Base-by-base conservation (phyloP, 108 stramenopile species). In the Phaeodactylum tricornutum region DNA sequence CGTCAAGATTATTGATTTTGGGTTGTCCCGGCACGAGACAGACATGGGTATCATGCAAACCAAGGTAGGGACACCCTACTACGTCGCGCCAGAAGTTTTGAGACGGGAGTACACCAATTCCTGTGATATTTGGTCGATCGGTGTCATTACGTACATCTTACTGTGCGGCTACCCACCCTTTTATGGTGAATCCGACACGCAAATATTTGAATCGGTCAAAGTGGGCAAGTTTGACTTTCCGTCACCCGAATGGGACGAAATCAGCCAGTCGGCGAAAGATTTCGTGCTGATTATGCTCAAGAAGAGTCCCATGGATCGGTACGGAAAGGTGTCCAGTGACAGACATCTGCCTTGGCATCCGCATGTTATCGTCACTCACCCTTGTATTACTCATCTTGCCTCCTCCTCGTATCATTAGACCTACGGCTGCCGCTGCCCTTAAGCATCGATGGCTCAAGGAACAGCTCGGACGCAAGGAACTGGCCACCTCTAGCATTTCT, bases 1-100 rank as follows among this genome's bases (percentile, higher is more conserved):
- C 27, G 76, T 99, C 33, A 96, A 95, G 60, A 93, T 99, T 57
- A 96, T 98, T 59, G 98, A 99, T 29, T 99, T 99, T 60, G 98
- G 98, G 31, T 72, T 99, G 43, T 81, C 83, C 8, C 86, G 92
- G 33, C 90, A 97, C 53, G 72, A 75, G 39, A 55, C 75, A 32
- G 69, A 69, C 34, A 53, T 74, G 28, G 75, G 75, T 19, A 71
- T 85, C 33, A 85, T 97, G 92, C 91, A 92, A 51, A 95, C 94
- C 14, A 89, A 84, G 50, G 88, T 87, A 20, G 94, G 60, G 37
- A 53, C 34, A 14, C 33, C 35, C 19, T 37, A 34, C 50, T 34
- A 34, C 37, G 33, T 54, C 4, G 70, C 71, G 22, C 95, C 95
- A 12, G 87, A 89, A 67, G 93, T 95, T 4, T 61, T 99, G 47